Base-by-base conservation (phyloP, 2,329 filamentous ascomycete genomes). In the Fusarium verrucosum region DNA sequence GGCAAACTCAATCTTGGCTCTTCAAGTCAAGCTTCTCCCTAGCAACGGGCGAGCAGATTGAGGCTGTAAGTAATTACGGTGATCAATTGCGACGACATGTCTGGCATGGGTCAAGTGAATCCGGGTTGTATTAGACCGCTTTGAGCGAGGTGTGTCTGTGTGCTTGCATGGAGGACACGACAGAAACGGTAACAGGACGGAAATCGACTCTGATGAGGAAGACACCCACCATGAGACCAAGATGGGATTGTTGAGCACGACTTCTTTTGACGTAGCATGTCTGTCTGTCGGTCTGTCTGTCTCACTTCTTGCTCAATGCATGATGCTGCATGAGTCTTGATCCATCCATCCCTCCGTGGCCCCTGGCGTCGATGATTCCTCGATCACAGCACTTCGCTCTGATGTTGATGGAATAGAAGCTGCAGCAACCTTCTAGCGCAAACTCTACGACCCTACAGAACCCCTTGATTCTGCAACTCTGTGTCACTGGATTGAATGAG, bases 381-480 rank as follows among this genome's bases (percentile, higher is more conserved):
- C 35, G 47, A 44, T 55, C 46, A 45, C 11, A 16, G 28, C 26
- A 46, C 49, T 25, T 26, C 41, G 30, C 13, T 30, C 45, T 35
- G 32, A 41, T 33, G 26, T 20, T 20, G 32, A 37, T 42, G 25
- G 14, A 28, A 58, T 60, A 19, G 63, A 66, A 66, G 63, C 49
- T 60, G 51, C 55, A 66, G 43, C 14, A 49, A 41, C 55, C 66
- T 70, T 70, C 69, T 70, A 71, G 69, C 64, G 69, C 49, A 64
- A 70, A 71, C 68, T 59, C 52, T 71, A 51, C 16, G 16, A 51
- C 46, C 59, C 64, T 51, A 42, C 40, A 19, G 5, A 37, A 22
- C 61, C 37, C 44, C 45, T 40, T 65, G 30, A 41, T 37, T 30
- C 50, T 43, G 25, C 37, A 35, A 49, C 30, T 41, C 33, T 38